Evolutionary conservation across 352 stramenopile species (phyloP).

Genomic region (Globisporangium irregulare): DNA sequence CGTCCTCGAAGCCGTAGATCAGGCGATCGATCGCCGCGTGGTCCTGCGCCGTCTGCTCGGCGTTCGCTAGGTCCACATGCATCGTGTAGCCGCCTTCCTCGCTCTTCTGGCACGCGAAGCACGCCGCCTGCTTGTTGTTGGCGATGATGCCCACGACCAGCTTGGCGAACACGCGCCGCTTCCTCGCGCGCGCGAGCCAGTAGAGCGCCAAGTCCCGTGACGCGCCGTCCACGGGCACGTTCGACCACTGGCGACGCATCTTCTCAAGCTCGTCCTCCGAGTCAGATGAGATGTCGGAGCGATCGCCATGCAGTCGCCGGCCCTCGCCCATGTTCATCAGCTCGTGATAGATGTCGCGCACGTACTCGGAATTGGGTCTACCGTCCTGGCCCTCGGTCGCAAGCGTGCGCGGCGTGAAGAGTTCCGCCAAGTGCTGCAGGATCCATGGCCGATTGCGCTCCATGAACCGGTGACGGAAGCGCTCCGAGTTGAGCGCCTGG

Average conservation of each 20-base stretch:
- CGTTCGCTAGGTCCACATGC: slow-evolving; percentile 75
- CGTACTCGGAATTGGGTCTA: slow-evolving; percentile 90
- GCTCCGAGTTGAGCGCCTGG: slow-evolving; percentile 95
- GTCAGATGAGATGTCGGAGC: slow-evolving; percentile 92
- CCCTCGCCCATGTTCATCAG: slow-evolving; percentile 93
- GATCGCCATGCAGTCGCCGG: slow-evolving; percentile 79
- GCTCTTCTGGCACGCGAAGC: slow-evolving; percentile 75
- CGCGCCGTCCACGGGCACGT: slow-evolving; percentile 76
- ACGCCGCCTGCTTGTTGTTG: slow-evolving; percentile 82
- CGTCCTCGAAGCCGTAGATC: slow-evolving; percentile 67
- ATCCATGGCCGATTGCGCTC: slow-evolving; percentile 97
- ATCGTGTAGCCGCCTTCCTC: slow-evolving; percentile 71
- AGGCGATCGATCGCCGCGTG: slow-evolving; percentile 71
- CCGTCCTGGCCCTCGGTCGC: slow-evolving; percentile 60
- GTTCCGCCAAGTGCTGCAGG: slow-evolving; percentile 93
- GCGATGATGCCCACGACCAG: slow-evolving; percentile 81
- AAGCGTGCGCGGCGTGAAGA: slow-evolving; percentile 93
- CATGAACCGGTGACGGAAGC: slow-evolving; percentile 96
- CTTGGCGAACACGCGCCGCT: slow-evolving; percentile 89
- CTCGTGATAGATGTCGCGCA: slow-evolving; percentile 96
- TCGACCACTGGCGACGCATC: slow-evolving; percentile 84
- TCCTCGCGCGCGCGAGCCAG: slow-evolving; percentile 92
- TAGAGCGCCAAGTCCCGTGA: slow-evolving; percentile 88
- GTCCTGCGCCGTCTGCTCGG: slow-evolving; percentile 67
- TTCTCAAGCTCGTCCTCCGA: slow-evolving; percentile 90